Evolutionary conservation across 1,284 basidiomycete genomes (phyloP).

Genomic region (Microbotryum saponariae): DNA sequence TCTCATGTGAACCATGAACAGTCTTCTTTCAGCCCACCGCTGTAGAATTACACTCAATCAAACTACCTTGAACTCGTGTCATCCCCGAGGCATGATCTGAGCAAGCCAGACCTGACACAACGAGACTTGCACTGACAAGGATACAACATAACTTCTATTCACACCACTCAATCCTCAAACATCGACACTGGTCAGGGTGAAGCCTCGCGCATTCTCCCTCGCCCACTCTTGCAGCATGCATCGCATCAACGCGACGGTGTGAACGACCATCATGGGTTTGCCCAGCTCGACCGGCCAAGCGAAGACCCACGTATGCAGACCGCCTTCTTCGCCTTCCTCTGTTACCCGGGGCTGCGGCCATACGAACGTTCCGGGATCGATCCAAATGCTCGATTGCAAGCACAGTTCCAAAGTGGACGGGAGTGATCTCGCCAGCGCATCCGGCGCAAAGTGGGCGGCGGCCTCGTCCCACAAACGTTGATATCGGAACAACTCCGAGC

Average conservation of each 20-base stretch:
- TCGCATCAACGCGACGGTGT: conserved; percentile 18
- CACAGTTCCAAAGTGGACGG: conserved; percentile 7
- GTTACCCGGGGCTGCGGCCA: not conserved
- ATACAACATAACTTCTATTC: too few species aligned
- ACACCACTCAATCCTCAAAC: too few species aligned
- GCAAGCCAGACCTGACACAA: too few species aligned
- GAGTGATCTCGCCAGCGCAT: not conserved
- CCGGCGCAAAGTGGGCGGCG: not conserved
- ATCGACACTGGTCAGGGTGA: not conserved
- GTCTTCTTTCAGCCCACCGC: too few species aligned
- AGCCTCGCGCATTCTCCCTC: conserved; percentile 13
- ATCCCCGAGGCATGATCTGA: too few species aligned
- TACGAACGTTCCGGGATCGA: conserved; percentile 5
- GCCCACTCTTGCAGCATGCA: conserved; percentile 16
- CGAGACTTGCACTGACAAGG: too few species aligned
- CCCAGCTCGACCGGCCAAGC: conserved; percentile 17
- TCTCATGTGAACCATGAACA: too few species aligned
- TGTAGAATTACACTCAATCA: too few species aligned
- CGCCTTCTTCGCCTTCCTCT: not conserved
- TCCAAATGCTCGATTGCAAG: not conserved
- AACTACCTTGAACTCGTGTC: too few species aligned
- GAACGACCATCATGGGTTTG: conserved; percentile 8
- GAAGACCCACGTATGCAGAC: conserved; percentile 6
- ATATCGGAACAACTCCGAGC: conserved; percentile 20
- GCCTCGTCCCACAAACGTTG: conserved; percentile 24